Percentiles rank a stretch among this genome's conserved stretches.
Evolutionary conservation across 768 basidiomycete species (phyloP).

Genomic region (Mycena vulgaris): DNA sequence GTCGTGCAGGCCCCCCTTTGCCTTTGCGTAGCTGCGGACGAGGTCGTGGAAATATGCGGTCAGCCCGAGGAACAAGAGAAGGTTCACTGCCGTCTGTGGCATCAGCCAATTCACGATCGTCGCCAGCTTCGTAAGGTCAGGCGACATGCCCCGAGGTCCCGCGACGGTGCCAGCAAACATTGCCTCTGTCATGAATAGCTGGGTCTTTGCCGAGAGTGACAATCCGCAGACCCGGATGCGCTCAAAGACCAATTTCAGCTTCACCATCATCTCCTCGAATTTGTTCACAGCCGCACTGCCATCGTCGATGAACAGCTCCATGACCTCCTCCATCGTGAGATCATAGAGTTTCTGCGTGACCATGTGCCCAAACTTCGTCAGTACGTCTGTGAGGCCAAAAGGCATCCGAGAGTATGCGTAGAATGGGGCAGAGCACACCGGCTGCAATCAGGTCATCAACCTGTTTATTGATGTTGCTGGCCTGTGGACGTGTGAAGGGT

Average conservation of each 20-base stretch:
- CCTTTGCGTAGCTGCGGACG: constrained; percentile 49
- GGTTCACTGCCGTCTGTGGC: constrained; percentile 45
- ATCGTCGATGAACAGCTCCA: constrained; percentile 58
- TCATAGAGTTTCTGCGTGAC: constrained; percentile 45
- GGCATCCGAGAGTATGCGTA: constrained; percentile 45
- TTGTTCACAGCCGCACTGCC: constrained; percentile 48
- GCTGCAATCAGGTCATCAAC: constrained; percentile 53
- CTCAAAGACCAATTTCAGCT: constrained; percentile 44
- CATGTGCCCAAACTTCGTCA: constrained; percentile 50
- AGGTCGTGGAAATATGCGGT: constrained; percentile 51
- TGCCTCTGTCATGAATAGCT: constrained; percentile 52
- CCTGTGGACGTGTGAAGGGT: constrained; percentile 50
- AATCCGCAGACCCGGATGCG: constrained; percentile 45
- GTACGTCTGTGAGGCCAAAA: constrained; percentile 49
- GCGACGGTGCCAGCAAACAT: constrained; percentile 53
- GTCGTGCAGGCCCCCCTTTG: constrained; percentile 49
- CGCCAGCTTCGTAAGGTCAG: constrained; percentile 52
- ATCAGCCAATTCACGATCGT: constrained; percentile 52
- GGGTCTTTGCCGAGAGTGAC: constrained; percentile 53
- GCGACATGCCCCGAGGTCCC: constrained; percentile 31
- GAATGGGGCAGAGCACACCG: constrained; percentile 50
- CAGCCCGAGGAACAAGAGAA: constrained; percentile 53
- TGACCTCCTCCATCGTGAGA: constrained; percentile 33
- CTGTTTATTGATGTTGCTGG: constrained; percentile 44
- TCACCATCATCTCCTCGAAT: constrained; percentile 46